phyloP scores from a whole-genome alignment of 371 early-diverging fungal species.

The Mycotypha africana region DNA sequence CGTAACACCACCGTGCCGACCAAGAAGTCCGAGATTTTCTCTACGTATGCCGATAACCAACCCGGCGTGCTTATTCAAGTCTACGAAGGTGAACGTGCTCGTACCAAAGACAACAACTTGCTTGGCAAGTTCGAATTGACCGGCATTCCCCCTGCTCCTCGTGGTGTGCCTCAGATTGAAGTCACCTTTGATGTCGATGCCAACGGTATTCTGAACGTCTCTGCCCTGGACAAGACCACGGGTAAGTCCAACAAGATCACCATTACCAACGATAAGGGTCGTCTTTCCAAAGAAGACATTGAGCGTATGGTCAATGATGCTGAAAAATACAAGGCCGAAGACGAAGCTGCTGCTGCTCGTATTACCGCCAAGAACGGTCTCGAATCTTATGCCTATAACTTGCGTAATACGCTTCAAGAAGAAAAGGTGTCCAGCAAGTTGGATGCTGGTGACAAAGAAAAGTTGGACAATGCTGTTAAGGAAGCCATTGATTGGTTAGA shows the following conservation, averaged over 20 bases:
- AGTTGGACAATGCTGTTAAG: conserved; percentile 74
- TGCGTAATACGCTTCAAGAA: conserved; percentile 77
- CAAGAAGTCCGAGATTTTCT: conserved; percentile 83
- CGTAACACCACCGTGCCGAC: conserved; percentile 90
- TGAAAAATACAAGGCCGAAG: conserved; percentile 85
- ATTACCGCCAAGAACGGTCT: conserved; percentile 81
- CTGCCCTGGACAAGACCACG: conserved; percentile 89
- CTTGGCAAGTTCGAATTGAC: conserved; percentile 85
- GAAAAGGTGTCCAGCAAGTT: conserved; percentile 70
- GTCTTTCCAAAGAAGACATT: conserved; percentile 81
- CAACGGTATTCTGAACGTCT: conserved; percentile 90
- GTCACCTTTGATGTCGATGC: conserved; percentile 91
- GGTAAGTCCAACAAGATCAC: conserved; percentile 74
- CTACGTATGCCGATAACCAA: conserved; percentile 92
- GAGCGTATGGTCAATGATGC: conserved; percentile 88
- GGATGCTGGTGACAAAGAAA: conserved; percentile 65
- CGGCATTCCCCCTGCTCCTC: conserved; percentile 83
- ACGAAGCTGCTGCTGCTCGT: conserved; percentile 77
- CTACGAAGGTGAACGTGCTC: conserved; percentile 86
- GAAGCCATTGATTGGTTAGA: conserved; percentile 87
- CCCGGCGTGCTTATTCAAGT: conserved; percentile 85
- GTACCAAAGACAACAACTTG: conserved; percentile 86
- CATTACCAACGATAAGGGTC: conserved; percentile 90
- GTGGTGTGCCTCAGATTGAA: conserved; percentile 86
- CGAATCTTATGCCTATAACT: conserved; percentile 83